Base-by-base conservation (phyloP, 2,329 filamentous ascomycete species). In the Claviceps sp. region DNA sequence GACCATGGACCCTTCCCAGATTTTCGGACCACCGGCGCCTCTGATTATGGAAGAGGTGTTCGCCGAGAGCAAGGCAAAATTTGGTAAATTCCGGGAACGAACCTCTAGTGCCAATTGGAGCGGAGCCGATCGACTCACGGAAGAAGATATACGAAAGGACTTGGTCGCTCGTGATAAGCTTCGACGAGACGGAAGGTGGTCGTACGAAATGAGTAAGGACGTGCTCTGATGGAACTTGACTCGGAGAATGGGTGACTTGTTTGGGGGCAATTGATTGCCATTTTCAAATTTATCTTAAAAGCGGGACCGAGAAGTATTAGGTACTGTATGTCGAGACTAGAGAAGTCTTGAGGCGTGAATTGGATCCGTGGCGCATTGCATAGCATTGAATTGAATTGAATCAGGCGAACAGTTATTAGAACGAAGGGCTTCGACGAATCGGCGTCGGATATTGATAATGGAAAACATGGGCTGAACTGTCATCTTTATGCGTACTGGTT, bases 21-120 rank as follows among this genome's bases (percentile, higher is more conserved):
- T 98, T 50, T 98, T 98, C 63, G 93, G 93, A 0, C 87, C 88
- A 0, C 89, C 95, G 24, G 84, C 80, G 11, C 87, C 89, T 13
- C 75, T 98, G 57, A 88, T 89, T 62, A 93, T 98, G 84, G 94
- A 98, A 62, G 90, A 97, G 64, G 89, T 96, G 37, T 98, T 98
- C 70, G 85, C 78, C 68, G 88, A 89, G 66, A 90, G 86, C 68
- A 89, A 89, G 66, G 89, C 91, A 52, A 75, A 85, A 57, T 82
- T 87, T 66, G 87, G 87, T 73, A 87, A 89, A 63, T 97, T 96
- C 75, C 81, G 94, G 17, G 84, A 87, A 50, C 80, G 93, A 52
- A 96, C 91, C 5, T 95, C 88, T 60, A 95, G 89, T 68, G 94
- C 94, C 39, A 94, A 95, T 70, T 98, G 93, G 93, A 84, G 80